Evolutionary conservation across 2,329 filamentous ascomycete species (phyloP), one percentile per base, ranked within the genome.

Genomic region (Hypoxylon sp.): DNA sequence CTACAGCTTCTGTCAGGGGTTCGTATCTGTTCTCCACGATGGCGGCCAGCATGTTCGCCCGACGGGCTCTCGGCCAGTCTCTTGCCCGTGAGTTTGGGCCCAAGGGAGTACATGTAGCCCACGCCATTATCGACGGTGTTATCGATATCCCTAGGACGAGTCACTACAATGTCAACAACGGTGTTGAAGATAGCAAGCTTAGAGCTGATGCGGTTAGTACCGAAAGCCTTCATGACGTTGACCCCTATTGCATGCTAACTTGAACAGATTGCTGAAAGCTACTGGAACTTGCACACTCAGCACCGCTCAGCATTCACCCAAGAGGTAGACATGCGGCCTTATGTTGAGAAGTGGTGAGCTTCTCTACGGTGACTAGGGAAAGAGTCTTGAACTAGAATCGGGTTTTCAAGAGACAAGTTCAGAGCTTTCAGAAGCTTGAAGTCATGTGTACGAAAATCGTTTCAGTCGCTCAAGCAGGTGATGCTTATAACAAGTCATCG

Each of bases 41-140:
- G 77, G 89, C 91, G 0, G 85, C 87, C 13, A 89, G 89, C 4
- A 94, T 93, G 77, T 93, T 91, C 79, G 91, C 91, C 0, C 79
- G 91, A 62, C 85, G 92, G 31, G 90, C 91, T 0, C 79, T 93
- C 58, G 85, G 86, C 1, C 91, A 92, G 77, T 89, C 85, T 42
- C 82, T 94, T 46, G 91, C 91, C 0, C 87, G 89, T 70, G 92
- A 94, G 76, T 94, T 93, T 78, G 91, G 90, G 0, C 91, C 92
- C 0, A 84, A 92, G 77, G 92, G 92, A 1, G 85, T 94, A 1
- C 92, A 94, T 79, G 90, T 94, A 8, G 86, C 88, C 2, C 92
- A 94, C 81, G 89, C 89, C 1, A 87, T 94, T 68, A 88, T 93
- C 67, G 92, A 94, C 79, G 92, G 92, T 0, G 86, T 92, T 2